Base-by-base conservation (phyloP, 441 rosid species). In the Gossypium davidsonii region DNA sequence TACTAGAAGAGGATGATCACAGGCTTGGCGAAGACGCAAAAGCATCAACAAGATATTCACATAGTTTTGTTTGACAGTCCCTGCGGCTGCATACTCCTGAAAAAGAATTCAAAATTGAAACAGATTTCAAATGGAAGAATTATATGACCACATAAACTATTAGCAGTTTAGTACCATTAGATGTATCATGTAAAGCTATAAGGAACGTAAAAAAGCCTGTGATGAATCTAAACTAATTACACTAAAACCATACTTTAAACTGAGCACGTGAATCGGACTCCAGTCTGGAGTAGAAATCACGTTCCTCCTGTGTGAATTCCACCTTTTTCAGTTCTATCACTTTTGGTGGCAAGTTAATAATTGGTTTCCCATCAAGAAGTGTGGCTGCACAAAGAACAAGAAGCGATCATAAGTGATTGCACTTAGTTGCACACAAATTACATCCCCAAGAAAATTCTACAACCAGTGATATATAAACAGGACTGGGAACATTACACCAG, bases 21-120 rank as follows among this genome's bases (percentile, higher is more conserved):
- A 93, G 46, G 98, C 97, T 86, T 93, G 98, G 67, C 98, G 91
- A 76, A 93, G 96, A 63, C 98, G 97, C 88, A 93, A 79, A 71
- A 93, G 93, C 98, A 93, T 91, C 85, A 93, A 79, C 80, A 93
- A 83, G 78, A 93, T 91, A 79, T 93, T 93, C 48, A 90, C 98
- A 57, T 93, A 93, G 80, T 91, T 93, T 77, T 91, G 96, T 78
- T 88, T 91, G 48, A 93, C 94, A 64, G 95, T 93, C 75, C 98
- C 98, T 28, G 98, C 98, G 71, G 88, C 94, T 18, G 90, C 92
- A 82, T 93, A 93, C 83, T 91, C 97, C 98, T 93, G 84, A 77
- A n/a, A 79, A 42, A 73, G 12, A 37, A 37, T 73, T 55, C 14
- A 21, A 42, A 39, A 52, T 73, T 55, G 10, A 64, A 31, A 61